A percentile compares a stretch with the other conserved stretches of the same genome.
Conservation (phyloP, 805 yeast genomes). For the Isabelozyma pseudorhagii region DNA sequence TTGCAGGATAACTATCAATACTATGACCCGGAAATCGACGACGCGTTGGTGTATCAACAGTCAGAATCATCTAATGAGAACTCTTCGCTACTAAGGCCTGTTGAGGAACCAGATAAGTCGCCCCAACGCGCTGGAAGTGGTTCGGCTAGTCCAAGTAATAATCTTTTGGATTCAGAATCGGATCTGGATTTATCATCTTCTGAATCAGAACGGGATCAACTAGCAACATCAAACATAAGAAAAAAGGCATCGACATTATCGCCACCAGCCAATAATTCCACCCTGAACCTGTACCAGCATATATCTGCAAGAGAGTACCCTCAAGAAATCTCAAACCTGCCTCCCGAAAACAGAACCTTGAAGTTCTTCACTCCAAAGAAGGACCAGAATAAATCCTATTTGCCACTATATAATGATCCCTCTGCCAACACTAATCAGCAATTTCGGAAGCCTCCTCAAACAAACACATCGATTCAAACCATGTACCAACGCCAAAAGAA, state of each 20-base stretch:
- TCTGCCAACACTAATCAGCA: constrained; percentile 3
- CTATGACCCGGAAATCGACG: constrained; percentile 29
- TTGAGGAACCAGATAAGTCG: not conserved
- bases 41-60: not conserved
- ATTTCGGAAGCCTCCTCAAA: constrained; percentile 5
- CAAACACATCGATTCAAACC: constrained; percentile 5
- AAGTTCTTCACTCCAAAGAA: constrained; percentile 10
- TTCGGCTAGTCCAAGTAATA: constrained; percentile 1
- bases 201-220: not conserved
- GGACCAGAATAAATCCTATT: constrained; percentile 1
- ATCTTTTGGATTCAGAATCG: constrained; percentile 28
- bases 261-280: not conserved
- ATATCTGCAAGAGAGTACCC: not conserved
- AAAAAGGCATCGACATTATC: not conserved
- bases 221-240: constrained; percentile 10
- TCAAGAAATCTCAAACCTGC: not conserved
- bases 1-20: constrained; percentile 36
- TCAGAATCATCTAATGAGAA: not conserved
- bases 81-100: not conserved
- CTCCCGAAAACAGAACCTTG: constrained; percentile 5
- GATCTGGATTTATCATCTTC: constrained; percentile 32
- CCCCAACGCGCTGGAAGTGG: not conserved
- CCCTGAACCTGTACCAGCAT: constrained; percentile 1
- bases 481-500: constrained; percentile 5
- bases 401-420: constrained; percentile 14